phyloP scores from a whole-genome alignment of 441 rosid genomes.

The Breynia disticha region DNA sequence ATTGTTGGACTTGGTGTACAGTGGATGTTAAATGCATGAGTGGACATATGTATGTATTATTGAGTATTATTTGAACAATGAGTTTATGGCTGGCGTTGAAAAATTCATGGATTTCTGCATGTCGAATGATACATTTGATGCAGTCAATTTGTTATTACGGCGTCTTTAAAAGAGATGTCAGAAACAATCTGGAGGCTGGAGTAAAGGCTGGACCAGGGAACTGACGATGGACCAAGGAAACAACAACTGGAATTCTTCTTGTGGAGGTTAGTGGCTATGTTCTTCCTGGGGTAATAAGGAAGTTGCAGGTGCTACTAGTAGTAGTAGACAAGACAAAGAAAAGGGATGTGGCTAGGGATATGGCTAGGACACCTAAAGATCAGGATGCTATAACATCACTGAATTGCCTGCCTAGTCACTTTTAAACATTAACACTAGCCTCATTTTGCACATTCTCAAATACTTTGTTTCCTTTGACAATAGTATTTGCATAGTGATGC shows the following conservation, averaged over 20 bases:
- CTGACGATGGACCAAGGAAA: neutral
- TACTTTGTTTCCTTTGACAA: neutral
- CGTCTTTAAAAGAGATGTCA: too few species aligned
- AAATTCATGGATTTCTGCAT: too few species aligned
- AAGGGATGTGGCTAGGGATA: conserved; percentile 15
- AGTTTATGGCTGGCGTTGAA: too few species aligned
- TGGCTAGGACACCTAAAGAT: conserved; percentile 12
- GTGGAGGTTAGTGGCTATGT: neutral
- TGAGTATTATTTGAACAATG: too few species aligned
- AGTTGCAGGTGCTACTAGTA: conserved; percentile 7
- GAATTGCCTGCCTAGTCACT: neutral
- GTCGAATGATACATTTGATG: too few species aligned
- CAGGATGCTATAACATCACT: too few species aligned
- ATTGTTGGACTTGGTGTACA: too few species aligned
- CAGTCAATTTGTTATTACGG: too few species aligned
- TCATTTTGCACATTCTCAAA: neutral
- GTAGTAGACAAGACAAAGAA: conserved; percentile 22
- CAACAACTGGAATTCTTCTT: too few species aligned
- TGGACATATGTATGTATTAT: too few species aligned
- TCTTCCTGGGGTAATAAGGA: conserved; percentile 3
- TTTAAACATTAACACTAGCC: too few species aligned
- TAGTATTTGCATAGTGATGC: neutral
- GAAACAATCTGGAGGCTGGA: conserved; percentile 15
- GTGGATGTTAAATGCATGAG: too few species aligned
- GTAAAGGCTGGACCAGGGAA: conserved; percentile 11